A percentile compares a stretch with the other conserved stretches of the same genome.
These are phyloP conservation scores for Rhamnella rubrinervis DNA, from an alignment of 331 rosid genomes.

Conservation along the genomic window DNA sequence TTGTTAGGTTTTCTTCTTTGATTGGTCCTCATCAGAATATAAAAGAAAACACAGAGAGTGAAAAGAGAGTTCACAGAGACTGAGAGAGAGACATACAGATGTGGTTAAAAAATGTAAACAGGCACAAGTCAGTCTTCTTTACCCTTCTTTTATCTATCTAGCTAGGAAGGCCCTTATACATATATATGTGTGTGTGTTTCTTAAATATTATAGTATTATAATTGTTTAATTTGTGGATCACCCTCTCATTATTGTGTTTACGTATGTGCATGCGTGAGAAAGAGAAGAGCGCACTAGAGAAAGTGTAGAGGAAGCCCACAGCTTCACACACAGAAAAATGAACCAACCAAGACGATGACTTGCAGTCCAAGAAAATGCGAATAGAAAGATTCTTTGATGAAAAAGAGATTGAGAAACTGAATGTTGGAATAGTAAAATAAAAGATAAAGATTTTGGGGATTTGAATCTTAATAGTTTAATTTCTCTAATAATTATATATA, in stretches of 20 bases:
- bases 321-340: too few species aligned
- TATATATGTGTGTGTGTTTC: neutral
- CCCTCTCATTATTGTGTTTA: constrained; percentile 2
- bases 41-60: neutral
- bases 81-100: neutral
- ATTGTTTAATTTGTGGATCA: too few species aligned
- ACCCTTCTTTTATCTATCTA: too few species aligned
- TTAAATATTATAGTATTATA: too few species aligned
- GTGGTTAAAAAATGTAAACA: neutral
- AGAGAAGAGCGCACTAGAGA: too few species aligned
- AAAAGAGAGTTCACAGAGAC: too few species aligned
- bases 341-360: constrained; percentile 21
- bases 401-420: neutral
- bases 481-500: constrained; percentile 1
- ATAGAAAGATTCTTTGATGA: constrained; percentile 16
- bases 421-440: neutral
- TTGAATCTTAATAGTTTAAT: constrained; percentile 7
- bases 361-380: constrained; percentile 43
- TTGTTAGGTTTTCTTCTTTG: neutral
- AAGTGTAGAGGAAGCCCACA: too few species aligned
- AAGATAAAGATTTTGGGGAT: neutral
- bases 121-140: neutral
- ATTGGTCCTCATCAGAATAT: neutral
- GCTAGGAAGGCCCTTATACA: too few species aligned
- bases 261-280: neutral